Base-by-base conservation (phyloP, 805 yeast genomes). In the Saturnispora halmiae region DNA sequence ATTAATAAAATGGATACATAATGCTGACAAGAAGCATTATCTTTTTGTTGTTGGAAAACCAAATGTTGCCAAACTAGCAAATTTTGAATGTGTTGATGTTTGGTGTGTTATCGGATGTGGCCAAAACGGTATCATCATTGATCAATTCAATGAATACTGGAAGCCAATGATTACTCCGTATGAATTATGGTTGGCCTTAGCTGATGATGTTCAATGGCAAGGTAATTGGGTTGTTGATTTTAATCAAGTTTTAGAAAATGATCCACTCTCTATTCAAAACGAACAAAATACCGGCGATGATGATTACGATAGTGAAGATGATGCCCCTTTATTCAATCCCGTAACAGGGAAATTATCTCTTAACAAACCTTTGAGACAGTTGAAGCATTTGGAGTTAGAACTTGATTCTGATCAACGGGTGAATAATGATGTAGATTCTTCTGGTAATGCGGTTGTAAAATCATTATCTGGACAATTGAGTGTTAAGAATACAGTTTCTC, bases 71-170 rank as follows among this genome's bases (percentile, higher is more conserved):
- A 92, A 92, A 54, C 66, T 92, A 38, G 98, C 97, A 8, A 92
- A 92, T 58, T 92, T 92, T 56, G 98, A 90, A 47, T 79, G 77
- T n/a, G 74, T 92, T 11, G 97, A 92, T 51, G 72, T 84, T 18
- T 92, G 98, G 97, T 88, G 94, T 54, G 74, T 92, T 10, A 61
- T 92, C 11, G 98, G 98, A 0, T 92, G 98, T 58, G 87, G 94
- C 9, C 86, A 87, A 51, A 88, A 94, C 40, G 98, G 98, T 4
- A 80, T 90, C 19, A 77, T 90, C 28, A 59, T 92, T 11, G 95
- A 90, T 58, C 75, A 79, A 42, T 65, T 64, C 36, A 83, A 79
- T 47, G 94, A 85, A 45, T 90, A 81, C 55, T 85, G 75, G 64
- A 86, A 80, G 58, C 97, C 97, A 1, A 82, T 92, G 9, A 76